Percentiles rank a stretch among this genome's conserved stretches.
phyloP scores from a whole-genome alignment of 306 rosid genomes.

The Carpinus viminea region DNA sequence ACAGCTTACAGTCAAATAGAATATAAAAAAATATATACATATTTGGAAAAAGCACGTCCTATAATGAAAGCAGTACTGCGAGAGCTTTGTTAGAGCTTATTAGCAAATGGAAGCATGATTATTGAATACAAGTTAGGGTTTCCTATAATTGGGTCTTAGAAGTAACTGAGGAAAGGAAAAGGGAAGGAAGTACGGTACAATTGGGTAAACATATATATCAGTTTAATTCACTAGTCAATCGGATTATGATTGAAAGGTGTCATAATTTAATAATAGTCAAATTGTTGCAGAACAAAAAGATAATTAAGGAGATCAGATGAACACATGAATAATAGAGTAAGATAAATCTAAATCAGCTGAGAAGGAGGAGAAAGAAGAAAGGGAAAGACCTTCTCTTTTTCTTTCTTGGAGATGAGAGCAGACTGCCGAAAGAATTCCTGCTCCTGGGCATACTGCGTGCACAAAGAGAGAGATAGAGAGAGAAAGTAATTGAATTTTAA shows the following conservation, averaged over 20 bases:
- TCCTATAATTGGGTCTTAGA: too few relatives aligned
- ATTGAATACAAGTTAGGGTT: not conserved
- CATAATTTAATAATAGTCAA: too few relatives aligned
- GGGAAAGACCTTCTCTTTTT: slow-evolving; percentile 72
- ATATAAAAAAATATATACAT: not conserved
- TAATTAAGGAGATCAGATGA: not conserved
- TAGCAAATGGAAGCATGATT: not conserved
- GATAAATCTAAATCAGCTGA: not conserved
- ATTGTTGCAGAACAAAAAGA: too few relatives aligned
- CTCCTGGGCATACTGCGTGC: slow-evolving; percentile 78
- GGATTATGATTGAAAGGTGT: too few relatives aligned
- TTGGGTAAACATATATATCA: too few relatives aligned
- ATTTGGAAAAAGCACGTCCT: not conserved
- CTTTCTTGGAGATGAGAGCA: slow-evolving; percentile 75
- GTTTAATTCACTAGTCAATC: too few relatives aligned
- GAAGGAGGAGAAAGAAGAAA: not conserved
- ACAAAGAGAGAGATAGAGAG: not conserved
- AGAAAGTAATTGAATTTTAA: not conserved
- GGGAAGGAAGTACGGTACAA: too few relatives aligned
- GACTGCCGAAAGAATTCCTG: slow-evolving; percentile 92
- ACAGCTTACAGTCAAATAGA: slow-evolving; percentile 1
- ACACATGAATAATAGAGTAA: not conserved
- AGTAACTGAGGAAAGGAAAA: too few relatives aligned
- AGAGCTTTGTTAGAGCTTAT: not conserved
- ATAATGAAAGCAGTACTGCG: not conserved